phyloP scores from a whole-genome alignment of 352 stramenopile genomes.

The Phytophthora nicotianae region DNA sequence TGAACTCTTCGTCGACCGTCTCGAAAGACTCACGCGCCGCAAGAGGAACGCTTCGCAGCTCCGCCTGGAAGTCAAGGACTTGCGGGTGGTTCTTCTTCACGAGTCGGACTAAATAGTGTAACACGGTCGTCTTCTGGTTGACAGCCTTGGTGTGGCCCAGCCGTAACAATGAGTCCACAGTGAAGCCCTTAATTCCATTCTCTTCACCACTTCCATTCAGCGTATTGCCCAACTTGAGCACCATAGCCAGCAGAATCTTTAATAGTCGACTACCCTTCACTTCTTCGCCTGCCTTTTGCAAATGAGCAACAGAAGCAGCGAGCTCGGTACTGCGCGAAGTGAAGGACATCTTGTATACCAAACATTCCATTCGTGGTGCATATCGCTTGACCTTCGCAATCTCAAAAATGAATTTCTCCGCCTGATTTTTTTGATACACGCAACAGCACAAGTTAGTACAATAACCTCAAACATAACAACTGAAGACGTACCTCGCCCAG shows the following conservation, averaged over 20 bases:
- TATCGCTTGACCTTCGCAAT: conserved; percentile 85
- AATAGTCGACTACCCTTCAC: conserved; percentile 93
- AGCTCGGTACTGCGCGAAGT: conserved; percentile 83
- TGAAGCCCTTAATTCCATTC: conserved; percentile 94
- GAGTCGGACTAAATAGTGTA: conserved; percentile 98
- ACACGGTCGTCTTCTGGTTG: conserved; percentile 97
- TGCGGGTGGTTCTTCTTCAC: conserved; percentile 95
- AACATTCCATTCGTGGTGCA: conserved; percentile 65
- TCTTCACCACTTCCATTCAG: conserved; percentile 93
- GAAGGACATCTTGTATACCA: conserved; percentile 87
- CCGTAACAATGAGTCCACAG: conserved; percentile 94
- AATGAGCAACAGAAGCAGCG: conserved; percentile 69
- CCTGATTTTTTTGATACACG: conserved; percentile 31
- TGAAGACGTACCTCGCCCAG: conserved; percentile 65
- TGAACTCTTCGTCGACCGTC: conserved; percentile 66
- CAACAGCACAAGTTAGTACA: conserved; percentile 11
- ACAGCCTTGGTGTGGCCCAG: conserved; percentile 95
- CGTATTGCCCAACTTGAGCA: conserved; percentile 97
- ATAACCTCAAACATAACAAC: not conserved
- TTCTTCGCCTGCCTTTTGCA: conserved; percentile 93
- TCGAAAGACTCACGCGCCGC: conserved; percentile 88
- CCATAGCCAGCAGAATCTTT: conserved; percentile 95
- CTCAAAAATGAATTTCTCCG: conserved; percentile 90
- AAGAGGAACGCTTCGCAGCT: conserved; percentile 84
- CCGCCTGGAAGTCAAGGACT: conserved; percentile 92